Evolutionary conservation across 106 monocot genomes (phyloP).

Genomic region (Hemerocallis citrina): DNA sequence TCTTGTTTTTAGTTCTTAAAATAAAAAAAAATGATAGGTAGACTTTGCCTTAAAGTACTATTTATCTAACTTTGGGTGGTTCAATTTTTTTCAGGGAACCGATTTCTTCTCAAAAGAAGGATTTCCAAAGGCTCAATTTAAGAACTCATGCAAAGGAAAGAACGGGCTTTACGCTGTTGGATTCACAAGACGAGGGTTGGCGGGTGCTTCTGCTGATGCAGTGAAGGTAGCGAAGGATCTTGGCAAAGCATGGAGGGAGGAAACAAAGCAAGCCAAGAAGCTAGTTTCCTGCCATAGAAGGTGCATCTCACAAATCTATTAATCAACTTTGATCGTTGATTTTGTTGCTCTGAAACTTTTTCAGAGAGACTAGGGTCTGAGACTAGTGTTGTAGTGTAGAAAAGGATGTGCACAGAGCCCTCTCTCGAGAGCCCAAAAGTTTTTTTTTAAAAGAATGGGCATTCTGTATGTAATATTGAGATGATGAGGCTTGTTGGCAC

Average conservation of each 20-base stretch:
- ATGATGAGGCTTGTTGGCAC: slow-evolving; percentile 19
- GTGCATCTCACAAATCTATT: slow-evolving; percentile 39
- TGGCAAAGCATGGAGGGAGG: slow-evolving; percentile 42
- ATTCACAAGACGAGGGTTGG: slow-evolving; percentile 54
- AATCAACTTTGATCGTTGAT: neutral
- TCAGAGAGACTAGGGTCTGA: slow-evolving; percentile 1
- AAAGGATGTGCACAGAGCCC: slow-evolving; percentile 11
- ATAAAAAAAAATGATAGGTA: too few species aligned
- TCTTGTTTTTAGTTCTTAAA: too few species aligned
- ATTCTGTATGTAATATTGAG: slow-evolving; percentile 6
- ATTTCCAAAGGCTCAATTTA: slow-evolving; percentile 35
- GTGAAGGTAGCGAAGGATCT: slow-evolving; percentile 44
- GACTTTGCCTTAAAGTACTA: too few species aligned
- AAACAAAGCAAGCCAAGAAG: slow-evolving; percentile 29
- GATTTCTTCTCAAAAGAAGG: slow-evolving; percentile 57
- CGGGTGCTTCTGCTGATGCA: slow-evolving; percentile 49
- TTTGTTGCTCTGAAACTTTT: neutral
- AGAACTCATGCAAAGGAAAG: slow-evolving; percentile 51
- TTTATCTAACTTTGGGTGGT: neutral
- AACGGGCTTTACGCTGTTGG: slow-evolving; percentile 54
- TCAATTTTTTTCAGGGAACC: slow-evolving; percentile 18
- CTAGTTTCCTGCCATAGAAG: slow-evolving; percentile 29
- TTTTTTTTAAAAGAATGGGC: slow-evolving; percentile 2
- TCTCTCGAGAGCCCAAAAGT: slow-evolving; percentile 17
- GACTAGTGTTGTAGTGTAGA: neutral